Percentiles rank a stretch among this genome's conserved stretches.
These are phyloP conservation scores for Termitomyces sp. DNA, from an alignment of 768 basidiomycete species.

Conservation along the genomic window DNA sequence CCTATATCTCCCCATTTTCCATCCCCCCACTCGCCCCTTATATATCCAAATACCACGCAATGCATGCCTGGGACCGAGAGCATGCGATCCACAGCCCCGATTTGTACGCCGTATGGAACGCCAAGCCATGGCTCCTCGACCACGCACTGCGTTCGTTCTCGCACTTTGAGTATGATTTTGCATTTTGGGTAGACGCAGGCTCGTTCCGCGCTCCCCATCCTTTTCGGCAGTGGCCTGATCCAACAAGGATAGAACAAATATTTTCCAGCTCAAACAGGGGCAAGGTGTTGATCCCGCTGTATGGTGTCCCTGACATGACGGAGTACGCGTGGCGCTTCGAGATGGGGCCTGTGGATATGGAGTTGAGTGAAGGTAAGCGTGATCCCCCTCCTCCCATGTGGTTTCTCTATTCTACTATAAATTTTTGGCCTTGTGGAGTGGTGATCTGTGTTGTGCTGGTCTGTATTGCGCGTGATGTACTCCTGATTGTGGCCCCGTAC, in stretches of 20 bases:
- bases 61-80: conserved; percentile 43
- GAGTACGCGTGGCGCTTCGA: conserved; percentile 34
- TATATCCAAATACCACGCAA: conserved; percentile 27
- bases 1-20: conserved; percentile 39
- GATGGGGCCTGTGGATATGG: conserved; percentile 43
- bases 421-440: background rate
- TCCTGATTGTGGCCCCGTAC: too few species aligned
- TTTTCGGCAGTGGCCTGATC: conserved; percentile 45
- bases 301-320: conserved; percentile 23
- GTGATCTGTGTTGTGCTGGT: background rate
- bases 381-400: background rate
- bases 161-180: conserved; percentile 37
- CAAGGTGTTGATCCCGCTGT: conserved; percentile 43
- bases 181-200: conserved; percentile 55
- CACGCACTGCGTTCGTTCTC: conserved; percentile 26
- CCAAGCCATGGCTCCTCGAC: conserved; percentile 45
- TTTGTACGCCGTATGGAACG: conserved; percentile 51
- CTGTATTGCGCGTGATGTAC: background rate
- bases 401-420: accelerated
- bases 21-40: conserved; percentile 37
- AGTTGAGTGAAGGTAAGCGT: conserved; percentile 44
- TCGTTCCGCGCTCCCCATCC: conserved; percentile 40
- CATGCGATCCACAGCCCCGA: conserved; percentile 34
- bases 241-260: conserved; percentile 29
- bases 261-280: conserved; percentile 30